Base-by-base conservation (phyloP, 2,329 filamentous ascomycete genomes). In the Fusarium denticulatum region DNA sequence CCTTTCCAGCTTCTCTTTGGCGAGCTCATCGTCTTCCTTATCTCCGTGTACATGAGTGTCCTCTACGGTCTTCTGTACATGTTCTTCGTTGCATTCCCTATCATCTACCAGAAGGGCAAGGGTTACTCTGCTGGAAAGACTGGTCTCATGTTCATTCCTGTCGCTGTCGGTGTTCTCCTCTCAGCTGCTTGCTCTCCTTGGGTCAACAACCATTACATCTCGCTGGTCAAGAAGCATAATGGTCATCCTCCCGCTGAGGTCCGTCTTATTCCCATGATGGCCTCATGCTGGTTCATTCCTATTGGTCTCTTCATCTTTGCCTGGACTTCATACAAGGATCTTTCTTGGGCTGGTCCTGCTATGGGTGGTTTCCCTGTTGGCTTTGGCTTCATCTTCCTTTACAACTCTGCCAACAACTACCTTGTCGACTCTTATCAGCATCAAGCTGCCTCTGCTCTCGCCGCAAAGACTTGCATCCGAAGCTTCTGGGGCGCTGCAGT, bases 1-100 rank as follows among this genome's bases (percentile, higher is more conserved):
- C 95, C 94, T 3, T 94, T 97, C 84, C 93, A 96, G 84, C 89
- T 97, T 5, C 89, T 97, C 39, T 96, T 96, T 81, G 84, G 88
- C 69, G 94, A 97, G 81, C 90, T 93, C 43, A 97, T 97, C 78
- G 94, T 97, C 55, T 89, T 97, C 74, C 89, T 96, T 77, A 92
- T 97, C 77, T 90, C 91, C 2, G 74, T 97, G 4, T 97, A 97
- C 86, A 97, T 96, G 93, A 92, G 90, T 6, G 93, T 96, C 3
- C 86, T 96, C 18, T 94, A 94, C 81, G 91, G 91, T 15, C 83
- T 93, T 8, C 84, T 93, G 22, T 93, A 93, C 86, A 93, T 94
- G 91, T 93, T 93, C 85, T 93, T 93, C 84, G 86, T 93, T 66
- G 91, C 91, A 66, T 93, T 84, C 78, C 88, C 90, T 37, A 89